Percentiles rank a stretch among this genome's conserved stretches.
Evolutionary conservation across 164 flowering plant genomes (phyloP).

Genomic region (Liquidambar formosana): DNA sequence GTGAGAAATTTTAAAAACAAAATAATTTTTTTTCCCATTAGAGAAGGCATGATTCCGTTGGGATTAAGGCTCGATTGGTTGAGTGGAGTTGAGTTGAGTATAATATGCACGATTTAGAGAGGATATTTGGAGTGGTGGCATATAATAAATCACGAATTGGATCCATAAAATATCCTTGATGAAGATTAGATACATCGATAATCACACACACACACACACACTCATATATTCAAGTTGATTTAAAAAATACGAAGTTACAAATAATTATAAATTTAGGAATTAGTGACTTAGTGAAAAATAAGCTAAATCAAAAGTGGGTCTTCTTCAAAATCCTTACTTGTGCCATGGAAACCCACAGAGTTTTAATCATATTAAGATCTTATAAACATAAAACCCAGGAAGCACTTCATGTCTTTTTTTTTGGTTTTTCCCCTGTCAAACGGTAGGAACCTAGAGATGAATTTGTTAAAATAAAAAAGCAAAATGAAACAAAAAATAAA

Average conservation of each 20-base stretch:
- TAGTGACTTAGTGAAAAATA: not conserved
- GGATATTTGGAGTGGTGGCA: too few species aligned
- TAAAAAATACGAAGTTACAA: not conserved
- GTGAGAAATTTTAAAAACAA: not conserved
- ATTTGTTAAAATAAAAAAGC: not conserved
- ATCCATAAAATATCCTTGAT: too few species aligned
- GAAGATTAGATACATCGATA: too few species aligned
- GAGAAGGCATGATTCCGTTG: too few species aligned
- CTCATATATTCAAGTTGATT: not conserved
- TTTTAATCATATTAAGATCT: not conserved
- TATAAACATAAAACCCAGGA: not conserved
- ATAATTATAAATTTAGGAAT: not conserved
- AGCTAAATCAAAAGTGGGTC: constrained; percentile 10
- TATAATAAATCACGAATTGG: too few species aligned
- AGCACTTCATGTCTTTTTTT: not conserved
- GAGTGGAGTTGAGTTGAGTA: too few species aligned
- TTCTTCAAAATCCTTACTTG: not conserved
- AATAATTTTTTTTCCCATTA: not conserved
- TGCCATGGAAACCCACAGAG: not conserved
- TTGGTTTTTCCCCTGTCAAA: too few species aligned
- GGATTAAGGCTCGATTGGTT: too few species aligned
- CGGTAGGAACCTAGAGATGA: too few species aligned
- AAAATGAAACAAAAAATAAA: not conserved
- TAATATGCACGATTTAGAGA: too few species aligned
- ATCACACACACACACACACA: not conserved